A percentile compares a stretch with the other conserved stretches of the same genome.
phyloP scores from a whole-genome alignment of 2,329 filamentous ascomycete genomes.

The Epichloe amarillans region DNA sequence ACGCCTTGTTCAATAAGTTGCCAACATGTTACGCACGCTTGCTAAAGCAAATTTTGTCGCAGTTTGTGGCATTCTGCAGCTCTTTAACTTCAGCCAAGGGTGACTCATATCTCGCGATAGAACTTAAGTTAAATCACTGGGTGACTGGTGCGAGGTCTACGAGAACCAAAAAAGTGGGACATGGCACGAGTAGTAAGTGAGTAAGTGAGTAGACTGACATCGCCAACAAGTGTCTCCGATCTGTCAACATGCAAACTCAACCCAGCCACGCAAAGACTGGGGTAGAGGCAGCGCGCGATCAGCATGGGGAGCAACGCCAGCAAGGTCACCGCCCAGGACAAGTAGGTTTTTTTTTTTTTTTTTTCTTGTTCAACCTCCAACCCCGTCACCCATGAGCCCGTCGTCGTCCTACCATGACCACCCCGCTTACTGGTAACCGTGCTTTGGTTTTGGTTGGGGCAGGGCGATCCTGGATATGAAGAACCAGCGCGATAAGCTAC shows the following conservation, averaged over 20 bases:
- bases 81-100: no score
- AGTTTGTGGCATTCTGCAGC: no score
- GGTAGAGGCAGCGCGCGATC: neutral
- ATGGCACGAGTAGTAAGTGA: no score
- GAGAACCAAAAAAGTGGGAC: no score
- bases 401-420: neutral
- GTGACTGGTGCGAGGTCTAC: no score
- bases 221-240: neutral
- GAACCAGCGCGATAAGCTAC: conserved; percentile 90
- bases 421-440: conserved; percentile 1
- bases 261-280: conserved; percentile 2
- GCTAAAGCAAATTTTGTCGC: no score
- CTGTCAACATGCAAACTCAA: neutral
- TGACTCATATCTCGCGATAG: no score
- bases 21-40: no score
- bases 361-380: conserved; percentile 1
- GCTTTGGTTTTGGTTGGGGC: conserved; percentile 2
- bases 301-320: conserved; percentile 42
- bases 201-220: neutral
- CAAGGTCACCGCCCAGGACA: conserved; percentile 63
- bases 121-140: no score
- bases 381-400: neutral
- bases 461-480: conserved; percentile 97
- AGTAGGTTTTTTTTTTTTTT: conserved; percentile 41
- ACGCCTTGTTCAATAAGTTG: no score